Conservation (phyloP, 371 early-diverging fungal genomes). For the Chytridium lagenaria region DNA sequence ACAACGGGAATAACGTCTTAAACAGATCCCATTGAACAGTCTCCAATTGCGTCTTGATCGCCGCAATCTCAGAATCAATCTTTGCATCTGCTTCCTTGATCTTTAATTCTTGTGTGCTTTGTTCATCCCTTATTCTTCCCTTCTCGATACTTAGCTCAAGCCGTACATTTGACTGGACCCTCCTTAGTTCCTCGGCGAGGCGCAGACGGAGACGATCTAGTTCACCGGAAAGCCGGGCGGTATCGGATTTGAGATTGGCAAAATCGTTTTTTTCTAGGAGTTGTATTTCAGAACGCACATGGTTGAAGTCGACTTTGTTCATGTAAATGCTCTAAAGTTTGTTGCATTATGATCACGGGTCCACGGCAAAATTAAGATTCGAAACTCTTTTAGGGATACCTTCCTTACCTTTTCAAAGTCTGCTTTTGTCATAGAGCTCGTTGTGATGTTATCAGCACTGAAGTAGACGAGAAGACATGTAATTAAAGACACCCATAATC, state of each 20-base stretch:
- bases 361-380: no score
- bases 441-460: slow-evolving; percentile 64
- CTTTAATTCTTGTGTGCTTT: slow-evolving; percentile 75
- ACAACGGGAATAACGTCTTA: slow-evolving; percentile 54
- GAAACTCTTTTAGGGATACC: no score
- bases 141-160: slow-evolving; percentile 90
- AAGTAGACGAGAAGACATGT: no score
- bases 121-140: slow-evolving; percentile 81
- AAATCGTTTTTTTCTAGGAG: slow-evolving; percentile 92
- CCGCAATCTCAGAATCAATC: slow-evolving; percentile 88
- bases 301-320: slow-evolving; percentile 90
- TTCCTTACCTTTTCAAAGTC: slow-evolving; percentile 82
- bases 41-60: slow-evolving; percentile 88
- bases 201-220: slow-evolving; percentile 70
- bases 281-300: slow-evolving; percentile 85
- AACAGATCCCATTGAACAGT: slow-evolving; percentile 76
- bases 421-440: slow-evolving; percentile 75
- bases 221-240: slow-evolving; percentile 77
- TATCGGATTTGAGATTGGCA: slow-evolving; percentile 75
- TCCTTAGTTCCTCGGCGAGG: slow-evolving; percentile 80
- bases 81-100: slow-evolving; percentile 86
- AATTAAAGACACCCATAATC: neutral
- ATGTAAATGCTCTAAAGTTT: slow-evolving; percentile 73
- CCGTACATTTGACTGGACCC: slow-evolving; percentile 86
- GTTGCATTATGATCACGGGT: no score